A percentile compares a stretch with the other conserved stretches of the same genome.
Evolutionary conservation across 805 yeast genomes (phyloP).

Genomic region (Kodamaea laetipori): DNA sequence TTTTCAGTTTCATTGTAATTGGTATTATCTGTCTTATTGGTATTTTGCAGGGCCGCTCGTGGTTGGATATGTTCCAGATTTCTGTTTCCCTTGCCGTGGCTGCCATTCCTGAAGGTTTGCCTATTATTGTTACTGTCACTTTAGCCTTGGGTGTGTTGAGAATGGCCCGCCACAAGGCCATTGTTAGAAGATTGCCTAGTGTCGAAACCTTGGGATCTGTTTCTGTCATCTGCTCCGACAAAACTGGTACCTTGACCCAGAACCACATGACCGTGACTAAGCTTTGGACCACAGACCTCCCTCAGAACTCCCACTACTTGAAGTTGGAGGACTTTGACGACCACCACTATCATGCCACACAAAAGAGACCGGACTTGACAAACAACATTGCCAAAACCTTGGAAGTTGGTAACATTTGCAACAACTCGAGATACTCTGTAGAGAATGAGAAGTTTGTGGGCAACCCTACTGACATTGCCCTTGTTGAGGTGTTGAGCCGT

Average conservation of each 20-base stretch:
- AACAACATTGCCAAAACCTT: constrained; percentile 57
- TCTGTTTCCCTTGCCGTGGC: constrained; percentile 98
- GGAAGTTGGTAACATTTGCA: constrained; percentile 72
- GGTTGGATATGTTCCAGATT: constrained; percentile 98
- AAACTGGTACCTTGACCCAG: constrained; percentile 70
- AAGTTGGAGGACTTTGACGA: constrained; percentile 51
- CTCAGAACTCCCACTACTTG: constrained; percentile 27
- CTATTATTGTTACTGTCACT: constrained; percentile 96
- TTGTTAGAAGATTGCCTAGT: constrained; percentile 89
- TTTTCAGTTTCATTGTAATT: constrained; percentile 82
- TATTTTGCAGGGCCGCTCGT: constrained; percentile 84
- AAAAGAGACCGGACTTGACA: constrained; percentile 34
- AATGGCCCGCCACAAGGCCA: constrained; percentile 94
- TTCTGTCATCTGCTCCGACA: constrained; percentile 52
- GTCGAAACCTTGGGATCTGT: constrained; percentile 96
- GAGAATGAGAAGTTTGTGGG: constrained; percentile 78
- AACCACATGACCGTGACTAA: constrained; percentile 89
- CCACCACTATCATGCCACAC: constrained; percentile 40
- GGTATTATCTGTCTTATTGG: constrained; percentile 93
- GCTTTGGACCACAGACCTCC: constrained; percentile 73
- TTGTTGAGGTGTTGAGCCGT: constrained; percentile 69
- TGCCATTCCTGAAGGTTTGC: constrained; percentile 98
- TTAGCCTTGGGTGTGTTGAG: constrained; percentile 93
- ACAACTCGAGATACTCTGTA: constrained; percentile 67
- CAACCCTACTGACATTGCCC: constrained; percentile 93